Percentiles rank a stretch among this genome's conserved stretches.
Evolutionary conservation across 2,329 filamentous ascomycete species (phyloP).

Genomic region (Sarocladium strictum): DNA sequence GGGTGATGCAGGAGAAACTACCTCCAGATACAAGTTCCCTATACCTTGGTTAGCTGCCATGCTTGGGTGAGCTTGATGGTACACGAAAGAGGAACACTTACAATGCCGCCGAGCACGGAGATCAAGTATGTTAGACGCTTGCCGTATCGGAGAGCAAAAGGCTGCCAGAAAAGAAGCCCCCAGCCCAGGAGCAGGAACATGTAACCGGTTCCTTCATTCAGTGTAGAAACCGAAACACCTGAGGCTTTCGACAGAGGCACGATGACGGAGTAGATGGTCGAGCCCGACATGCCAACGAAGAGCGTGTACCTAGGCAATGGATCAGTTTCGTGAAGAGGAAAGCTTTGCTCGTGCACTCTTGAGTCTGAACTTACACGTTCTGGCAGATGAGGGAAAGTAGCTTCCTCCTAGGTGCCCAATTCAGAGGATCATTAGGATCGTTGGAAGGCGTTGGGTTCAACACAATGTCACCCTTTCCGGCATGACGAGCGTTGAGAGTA

Average conservation of each 20-base stretch:
- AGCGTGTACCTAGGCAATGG: slow-evolving; percentile 28
- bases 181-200: slow-evolving; percentile 40
- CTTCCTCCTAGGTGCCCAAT: slow-evolving; percentile 29
- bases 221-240: slow-evolving; percentile 24
- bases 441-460: slow-evolving; percentile 43
- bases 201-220: slow-evolving; percentile 34
- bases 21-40: slow-evolving; percentile 22
- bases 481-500: slow-evolving; percentile 25
- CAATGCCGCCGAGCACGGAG: slow-evolving; percentile 26
- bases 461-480: slow-evolving; percentile 34
- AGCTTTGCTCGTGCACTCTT: too few relatives aligned
- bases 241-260: slow-evolving; percentile 28
- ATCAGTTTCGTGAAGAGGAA: too few relatives aligned
- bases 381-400: slow-evolving; percentile 20
- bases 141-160: slow-evolving; percentile 39
- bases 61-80: not conserved
- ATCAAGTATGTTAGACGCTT: slow-evolving; percentile 33
- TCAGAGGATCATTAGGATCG: slow-evolving; percentile 48
- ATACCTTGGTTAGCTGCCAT: not conserved
- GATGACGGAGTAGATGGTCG: slow-evolving; percentile 32
- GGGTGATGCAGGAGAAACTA: not conserved
- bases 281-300: slow-evolving; percentile 33
- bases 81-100: slow-evolving; percentile 12
- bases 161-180: slow-evolving; percentile 41
- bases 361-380: slow-evolving; percentile 24